Evolutionary conservation across 345 rosid species (phyloP), one percentile per base, ranked within the genome.

Genomic region (Turnera subulata): DNA sequence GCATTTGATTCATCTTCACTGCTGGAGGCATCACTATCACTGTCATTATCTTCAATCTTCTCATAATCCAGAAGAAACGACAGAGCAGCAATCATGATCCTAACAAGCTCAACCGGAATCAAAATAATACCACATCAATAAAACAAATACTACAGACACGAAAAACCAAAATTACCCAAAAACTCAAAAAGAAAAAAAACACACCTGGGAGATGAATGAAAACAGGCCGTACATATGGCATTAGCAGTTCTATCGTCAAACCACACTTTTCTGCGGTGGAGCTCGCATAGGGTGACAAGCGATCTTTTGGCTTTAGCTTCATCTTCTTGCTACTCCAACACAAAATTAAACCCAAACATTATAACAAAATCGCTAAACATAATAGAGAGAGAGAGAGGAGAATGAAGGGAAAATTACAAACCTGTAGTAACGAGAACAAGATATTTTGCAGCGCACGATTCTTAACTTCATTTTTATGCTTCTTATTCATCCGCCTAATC

Each of bases 21-120:
- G 58, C 86, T 77, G 26, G 88, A 77, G 40, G 56, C 75, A 53
- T 64, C 75, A 70, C 74, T 82, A 72, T 87, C 97, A 70, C 83
- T n/a, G n/a, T n/a, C 80, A 68, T 72, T 82, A 55, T 78, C 86
- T 23, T 79, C 88, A 64, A 87, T 71, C 80, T 84, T 89, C 80
- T 93, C 99, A 59, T 73, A 90, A 75, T 85, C 94, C 44, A 93
- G 85, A 67, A 93, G 96, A 76, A 87, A 93, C 7, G 89, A 79
- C 15, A 93, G 63, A 6, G 90, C 65, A 35, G 95, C 82, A 23
- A 82, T 77, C 92, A 87, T 90, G 65, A 93, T 88, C 82, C 97
- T 90, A 76, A 60, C 42, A 60, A 62, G 55, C 50, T 17, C 22
- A 55, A 21, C 55, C 6, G 35, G 19, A 55, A 13, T n/a, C 37